Conservation (phyloP, 2,329 filamentous ascomycete species). For the Microdochium bolleyi region DNA sequence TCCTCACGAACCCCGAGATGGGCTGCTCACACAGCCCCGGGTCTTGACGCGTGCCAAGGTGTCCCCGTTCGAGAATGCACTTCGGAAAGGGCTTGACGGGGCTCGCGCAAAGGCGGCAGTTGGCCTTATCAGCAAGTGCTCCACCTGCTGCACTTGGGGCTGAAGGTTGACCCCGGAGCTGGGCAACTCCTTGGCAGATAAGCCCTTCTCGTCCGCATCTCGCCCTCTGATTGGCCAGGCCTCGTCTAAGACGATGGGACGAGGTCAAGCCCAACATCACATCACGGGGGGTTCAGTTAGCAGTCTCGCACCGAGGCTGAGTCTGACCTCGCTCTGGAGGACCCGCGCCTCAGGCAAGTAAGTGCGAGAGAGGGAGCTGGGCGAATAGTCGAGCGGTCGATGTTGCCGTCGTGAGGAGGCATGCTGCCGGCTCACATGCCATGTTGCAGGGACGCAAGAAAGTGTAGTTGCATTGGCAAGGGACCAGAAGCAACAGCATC, state of each 20-base stretch:
- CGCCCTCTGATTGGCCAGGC: background rate
- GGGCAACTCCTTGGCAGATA: background rate
- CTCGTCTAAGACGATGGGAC: background rate
- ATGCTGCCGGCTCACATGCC: too few species aligned
- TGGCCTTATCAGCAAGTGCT: background rate
- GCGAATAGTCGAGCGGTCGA: too few species aligned
- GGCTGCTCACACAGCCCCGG: background rate
- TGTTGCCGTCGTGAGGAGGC: background rate
- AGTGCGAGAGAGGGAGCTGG: too few species aligned
- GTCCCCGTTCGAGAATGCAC: too few species aligned
- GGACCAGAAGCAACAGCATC: too few species aligned
- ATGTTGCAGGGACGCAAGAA: too few species aligned
- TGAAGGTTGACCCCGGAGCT: background rate
- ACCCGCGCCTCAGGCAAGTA: too few species aligned
- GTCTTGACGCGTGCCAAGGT: background rate
- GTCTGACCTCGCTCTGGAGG: too few species aligned
- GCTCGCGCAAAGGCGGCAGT: background rate
- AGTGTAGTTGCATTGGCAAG: too few species aligned
- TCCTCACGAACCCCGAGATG: background rate
- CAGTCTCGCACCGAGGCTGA: background rate
- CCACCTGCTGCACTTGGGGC: background rate
- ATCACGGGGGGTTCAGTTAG: background rate
- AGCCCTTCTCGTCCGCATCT: background rate
- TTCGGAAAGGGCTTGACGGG: too few species aligned
- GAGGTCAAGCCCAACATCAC: background rate